A percentile compares a stretch with the other conserved stretches of the same genome.
Evolutionary conservation across 345 rosid species (phyloP).

Genomic region (Hibiscus trionum): DNA sequence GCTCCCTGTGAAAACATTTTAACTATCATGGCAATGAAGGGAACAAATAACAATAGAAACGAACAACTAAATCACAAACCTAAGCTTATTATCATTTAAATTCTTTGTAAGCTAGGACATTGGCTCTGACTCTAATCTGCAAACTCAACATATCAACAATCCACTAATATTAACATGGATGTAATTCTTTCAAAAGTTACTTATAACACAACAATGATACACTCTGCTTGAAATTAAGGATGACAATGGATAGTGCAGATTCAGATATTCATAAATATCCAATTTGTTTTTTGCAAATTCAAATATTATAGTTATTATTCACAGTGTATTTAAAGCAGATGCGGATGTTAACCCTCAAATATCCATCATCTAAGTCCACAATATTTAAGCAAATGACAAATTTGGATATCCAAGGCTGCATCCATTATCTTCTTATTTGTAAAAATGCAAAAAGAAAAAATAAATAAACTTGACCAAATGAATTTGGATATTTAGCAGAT

Average conservation of each 20-base stretch:
- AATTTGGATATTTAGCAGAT: neutral
- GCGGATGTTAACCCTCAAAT: neutral
- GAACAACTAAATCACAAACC: neutral
- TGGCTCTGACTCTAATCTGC: neutral
- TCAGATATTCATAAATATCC: no score
- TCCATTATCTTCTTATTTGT: neutral
- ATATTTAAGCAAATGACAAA: neutral
- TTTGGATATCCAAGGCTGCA: neutral
- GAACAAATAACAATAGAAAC: neutral
- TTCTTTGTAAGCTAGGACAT: slow-evolving; percentile 1
- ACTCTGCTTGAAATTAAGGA: neutral
- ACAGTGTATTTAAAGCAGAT: neutral
- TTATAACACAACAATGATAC: neutral
- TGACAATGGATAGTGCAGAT: no score
- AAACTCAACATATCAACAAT: neutral
- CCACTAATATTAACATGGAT: neutral
- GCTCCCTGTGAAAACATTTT: neutral
- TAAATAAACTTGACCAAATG: neutral
- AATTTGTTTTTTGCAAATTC: neutral
- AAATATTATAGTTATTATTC: neutral
- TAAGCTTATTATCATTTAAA: neutral
- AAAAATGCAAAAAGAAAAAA: neutral
- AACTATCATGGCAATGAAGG: slow-evolving; percentile 1
- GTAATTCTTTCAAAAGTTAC: neutral
- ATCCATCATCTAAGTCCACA: neutral